Conservation (phyloP, 78 protist species). For the Planoprotostelium fungivorum region DNA sequence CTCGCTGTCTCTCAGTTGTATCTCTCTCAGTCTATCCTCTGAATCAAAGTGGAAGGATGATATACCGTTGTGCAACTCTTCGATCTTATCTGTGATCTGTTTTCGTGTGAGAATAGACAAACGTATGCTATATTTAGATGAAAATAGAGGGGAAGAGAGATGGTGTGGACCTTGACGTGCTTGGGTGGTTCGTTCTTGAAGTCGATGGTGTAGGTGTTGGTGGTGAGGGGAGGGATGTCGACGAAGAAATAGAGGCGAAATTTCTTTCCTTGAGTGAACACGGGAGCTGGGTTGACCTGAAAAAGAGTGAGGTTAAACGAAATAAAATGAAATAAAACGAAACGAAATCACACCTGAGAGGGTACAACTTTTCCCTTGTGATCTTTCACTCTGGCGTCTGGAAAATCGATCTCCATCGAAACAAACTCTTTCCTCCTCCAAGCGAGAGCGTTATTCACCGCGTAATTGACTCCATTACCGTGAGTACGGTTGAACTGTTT, state of each 20-base stretch:
- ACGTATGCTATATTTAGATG: no score
- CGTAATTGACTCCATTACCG: not conserved
- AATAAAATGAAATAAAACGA: no score
- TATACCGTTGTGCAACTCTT: not conserved
- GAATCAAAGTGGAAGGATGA: not conserved
- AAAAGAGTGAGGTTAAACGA: not conserved
- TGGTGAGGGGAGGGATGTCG: not conserved
- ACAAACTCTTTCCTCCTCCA: not conserved
- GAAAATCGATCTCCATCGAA: not conserved
- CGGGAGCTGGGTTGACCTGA: not conserved
- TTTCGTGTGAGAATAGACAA: no score
- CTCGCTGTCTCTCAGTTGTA: not conserved
- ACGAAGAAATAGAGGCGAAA: not conserved
- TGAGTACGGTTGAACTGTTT: not conserved
- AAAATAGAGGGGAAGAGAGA: no score
- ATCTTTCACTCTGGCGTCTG: not conserved
- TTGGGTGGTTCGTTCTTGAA: not conserved
- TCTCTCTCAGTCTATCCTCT: not conserved
- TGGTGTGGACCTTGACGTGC: not conserved
- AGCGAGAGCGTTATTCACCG: not conserved
- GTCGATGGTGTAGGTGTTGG: not conserved
- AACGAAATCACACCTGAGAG: slow-evolving; percentile 2
- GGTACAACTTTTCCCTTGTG: not conserved
- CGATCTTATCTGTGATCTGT: no score
- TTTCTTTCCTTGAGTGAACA: not conserved